Base-by-base conservation (phyloP, 345 rosid genomes). In the Eucalyptus tenuipes region DNA sequence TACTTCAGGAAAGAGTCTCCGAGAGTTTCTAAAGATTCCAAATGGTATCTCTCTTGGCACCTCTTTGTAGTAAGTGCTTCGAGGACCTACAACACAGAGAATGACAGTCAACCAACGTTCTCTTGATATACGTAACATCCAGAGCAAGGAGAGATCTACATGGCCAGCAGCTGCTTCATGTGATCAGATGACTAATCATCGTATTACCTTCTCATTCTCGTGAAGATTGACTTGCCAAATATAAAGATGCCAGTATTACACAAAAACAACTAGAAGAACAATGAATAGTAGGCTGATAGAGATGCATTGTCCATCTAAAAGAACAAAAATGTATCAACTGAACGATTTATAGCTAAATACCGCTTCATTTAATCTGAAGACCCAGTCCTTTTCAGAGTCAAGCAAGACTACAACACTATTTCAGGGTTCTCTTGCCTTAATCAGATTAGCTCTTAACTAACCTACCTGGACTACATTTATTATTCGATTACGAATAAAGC, bases 1-100 rank as follows among this genome's bases (percentile, higher is more conserved):
- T 97, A 98, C 89, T 98, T 98, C 14, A 98, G 94, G 89, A 98
- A 97, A 66, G 99, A 96, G 90, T 98, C 99, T 7, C 99, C 99
- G 29, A 98, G 97, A 49, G 99, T 95, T 93, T 96, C 99, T 37
- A 98, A 91, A 59, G 98, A 95, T 91, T 98, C 99, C 92, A 98
- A 91, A 92, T 96, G 94, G 86, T 95, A 97, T 71, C 90, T 90
- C 91, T 98, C 99, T 87, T 92, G 96, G 91, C 99, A 98, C 53
- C 92, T 92, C 82, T 95, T 98, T 4, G 99, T 92, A 6, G 99
- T 98, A 50, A 97, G 93, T 87, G 99, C 98, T 92, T 98, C 99
- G 88, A 98, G 92, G 88, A 97, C 92, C 99, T 96, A 90, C 88
- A 66, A 37, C 71, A 81, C 31, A 25, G 31, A 81, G 85, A 85